phyloP scores from a whole-genome alignment of 805 yeast species.

The Schwanniomyces vanrijiae region DNA sequence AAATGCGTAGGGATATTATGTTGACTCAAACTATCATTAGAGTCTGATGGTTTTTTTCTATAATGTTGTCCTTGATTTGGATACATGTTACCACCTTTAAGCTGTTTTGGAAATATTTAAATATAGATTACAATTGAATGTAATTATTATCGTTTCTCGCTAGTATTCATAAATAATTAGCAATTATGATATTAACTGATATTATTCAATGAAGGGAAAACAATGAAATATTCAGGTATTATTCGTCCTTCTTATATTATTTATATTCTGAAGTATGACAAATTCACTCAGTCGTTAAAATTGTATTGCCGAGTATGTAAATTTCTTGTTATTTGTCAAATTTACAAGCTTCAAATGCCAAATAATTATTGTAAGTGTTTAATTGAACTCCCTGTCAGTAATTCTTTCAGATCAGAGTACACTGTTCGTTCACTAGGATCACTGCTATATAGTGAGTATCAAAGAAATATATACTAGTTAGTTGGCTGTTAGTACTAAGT shows the following conservation, averaged over 20 bases:
- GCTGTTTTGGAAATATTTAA: not conserved
- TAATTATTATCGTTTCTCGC: not conserved
- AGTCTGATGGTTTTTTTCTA: not conserved
- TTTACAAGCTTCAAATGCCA: no score
- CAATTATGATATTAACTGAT: not conserved
- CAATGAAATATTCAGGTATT: not conserved
- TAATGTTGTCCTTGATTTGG: not conserved
- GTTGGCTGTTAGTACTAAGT: not conserved
- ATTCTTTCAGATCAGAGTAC: not conserved
- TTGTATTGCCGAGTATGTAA: no score
- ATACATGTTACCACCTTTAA: not conserved
- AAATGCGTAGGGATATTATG: conserved; percentile 22
- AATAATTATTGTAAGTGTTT: no score
- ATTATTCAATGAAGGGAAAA: not conserved
- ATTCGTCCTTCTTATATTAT: not conserved
- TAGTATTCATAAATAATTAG: not conserved
- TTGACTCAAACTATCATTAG: not conserved
- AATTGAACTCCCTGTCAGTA: no score
- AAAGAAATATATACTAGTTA: not conserved
- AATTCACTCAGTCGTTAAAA: not conserved
- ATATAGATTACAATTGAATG: not conserved
- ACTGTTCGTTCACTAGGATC: not conserved
- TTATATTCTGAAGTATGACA: not conserved
- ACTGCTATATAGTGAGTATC: not conserved
- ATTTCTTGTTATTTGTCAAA: no score